These are phyloP conservation scores for Monilinia fructicola DNA, from an alignment of 2,329 filamentous ascomycete genomes.

Conservation along the genomic window DNA sequence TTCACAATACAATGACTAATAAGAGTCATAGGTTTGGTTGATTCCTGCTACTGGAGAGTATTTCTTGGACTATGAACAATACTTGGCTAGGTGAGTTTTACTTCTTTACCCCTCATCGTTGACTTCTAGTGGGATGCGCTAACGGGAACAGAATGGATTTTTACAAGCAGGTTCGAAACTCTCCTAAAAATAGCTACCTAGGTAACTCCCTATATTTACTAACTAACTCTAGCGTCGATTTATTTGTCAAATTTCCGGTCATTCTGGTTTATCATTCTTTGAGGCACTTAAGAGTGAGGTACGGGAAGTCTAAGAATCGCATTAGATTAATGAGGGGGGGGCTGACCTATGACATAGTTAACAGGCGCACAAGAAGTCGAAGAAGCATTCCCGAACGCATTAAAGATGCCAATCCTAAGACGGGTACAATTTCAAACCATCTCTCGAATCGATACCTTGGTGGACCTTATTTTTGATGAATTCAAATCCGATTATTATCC, in stretches of 20 bases:
- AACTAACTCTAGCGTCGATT: constrained; percentile 61
- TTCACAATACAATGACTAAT: constrained; percentile 29
- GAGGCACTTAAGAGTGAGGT: constrained; percentile 91
- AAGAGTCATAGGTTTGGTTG: constrained; percentile 73
- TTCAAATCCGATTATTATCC: constrained; percentile 92
- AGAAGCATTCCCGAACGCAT: constrained; percentile 82
- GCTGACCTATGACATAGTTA: constrained; percentile 50
- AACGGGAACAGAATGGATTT: constrained; percentile 71
- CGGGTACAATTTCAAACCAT: constrained; percentile 89
- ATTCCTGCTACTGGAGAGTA: constrained; percentile 89
- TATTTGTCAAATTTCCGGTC: constrained; percentile 93
- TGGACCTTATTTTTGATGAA: constrained; percentile 68
- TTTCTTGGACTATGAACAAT: constrained; percentile 85
- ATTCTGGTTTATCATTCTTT: constrained; percentile 87
- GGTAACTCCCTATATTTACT: constrained; percentile 28
- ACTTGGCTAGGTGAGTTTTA: constrained; percentile 69
- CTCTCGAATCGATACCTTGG: constrained; percentile 81
- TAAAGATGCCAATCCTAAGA: constrained; percentile 87
- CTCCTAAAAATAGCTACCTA: background rate
- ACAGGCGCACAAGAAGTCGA: constrained; percentile 86
- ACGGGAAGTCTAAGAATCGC: constrained; percentile 41
- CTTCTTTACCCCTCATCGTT: constrained; percentile 15
- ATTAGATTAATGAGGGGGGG: constrained; percentile 21
- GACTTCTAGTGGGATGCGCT: constrained; percentile 7
- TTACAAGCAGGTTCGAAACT: constrained; percentile 73